These are phyloP conservation scores for Globisporangium paddicum DNA, from an alignment of 352 stramenopile genomes.

Conservation along the genomic window DNA sequence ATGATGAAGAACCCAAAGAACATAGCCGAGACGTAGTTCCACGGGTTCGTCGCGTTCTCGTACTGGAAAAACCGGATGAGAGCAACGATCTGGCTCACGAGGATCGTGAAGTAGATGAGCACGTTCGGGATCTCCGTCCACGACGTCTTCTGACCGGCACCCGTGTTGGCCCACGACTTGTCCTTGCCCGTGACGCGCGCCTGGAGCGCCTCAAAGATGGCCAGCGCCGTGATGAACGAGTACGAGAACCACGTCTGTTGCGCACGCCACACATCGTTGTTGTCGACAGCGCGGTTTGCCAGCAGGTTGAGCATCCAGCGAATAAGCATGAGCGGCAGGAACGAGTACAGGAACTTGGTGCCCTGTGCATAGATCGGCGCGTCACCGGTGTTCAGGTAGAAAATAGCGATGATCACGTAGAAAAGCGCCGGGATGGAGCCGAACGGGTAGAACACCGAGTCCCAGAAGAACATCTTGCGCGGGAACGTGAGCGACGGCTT, in stretches of 20 bases:
- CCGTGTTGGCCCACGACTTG: slow-evolving; percentile 86
- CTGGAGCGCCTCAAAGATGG: slow-evolving; percentile 79
- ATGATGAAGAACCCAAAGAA: slow-evolving; percentile 89
- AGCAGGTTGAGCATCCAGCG: slow-evolving; percentile 82
- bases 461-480: slow-evolving; percentile 89
- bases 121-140: slow-evolving; percentile 89
- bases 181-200: slow-evolving; percentile 80
- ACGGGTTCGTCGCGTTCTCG: slow-evolving; percentile 84
- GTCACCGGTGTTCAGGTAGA: slow-evolving; percentile 84
- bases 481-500: slow-evolving; percentile 79
- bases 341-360: slow-evolving; percentile 80
- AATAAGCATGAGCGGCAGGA: slow-evolving; percentile 79
- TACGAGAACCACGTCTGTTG: slow-evolving; percentile 91
- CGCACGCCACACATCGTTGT: slow-evolving; percentile 86
- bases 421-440: slow-evolving; percentile 81
- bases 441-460: slow-evolving; percentile 87
- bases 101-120: slow-evolving; percentile 83
- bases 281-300: slow-evolving; percentile 83
- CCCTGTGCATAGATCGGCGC: slow-evolving; percentile 83
- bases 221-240: slow-evolving; percentile 85
- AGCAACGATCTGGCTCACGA: slow-evolving; percentile 67
- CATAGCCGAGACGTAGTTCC: slow-evolving; percentile 87
- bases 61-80: slow-evolving; percentile 87
- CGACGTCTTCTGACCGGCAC: slow-evolving; percentile 85
- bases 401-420: slow-evolving; percentile 82